Conservation (phyloP, 2,329 filamentous ascomycete species). For the Pseudomassariella vexata region DNA sequence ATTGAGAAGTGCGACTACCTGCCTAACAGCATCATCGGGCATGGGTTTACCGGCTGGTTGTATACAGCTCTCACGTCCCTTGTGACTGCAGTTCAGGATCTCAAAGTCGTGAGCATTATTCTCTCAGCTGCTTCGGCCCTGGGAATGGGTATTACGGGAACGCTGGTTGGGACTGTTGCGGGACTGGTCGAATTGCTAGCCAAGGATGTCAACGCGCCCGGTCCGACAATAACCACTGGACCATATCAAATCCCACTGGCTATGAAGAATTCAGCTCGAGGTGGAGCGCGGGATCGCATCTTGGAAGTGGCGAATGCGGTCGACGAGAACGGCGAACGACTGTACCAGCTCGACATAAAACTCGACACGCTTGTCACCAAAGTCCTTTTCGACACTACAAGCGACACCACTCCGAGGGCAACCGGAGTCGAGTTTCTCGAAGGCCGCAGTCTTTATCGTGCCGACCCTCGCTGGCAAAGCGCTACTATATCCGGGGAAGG, state of each 20-base stretch:
- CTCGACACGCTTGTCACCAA: conserved; percentile 20
- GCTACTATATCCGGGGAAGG: conserved; percentile 1
- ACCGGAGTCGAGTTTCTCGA: conserved; percentile 14
- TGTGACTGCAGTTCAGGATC: conserved; percentile 37
- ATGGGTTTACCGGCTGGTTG: conserved; percentile 52
- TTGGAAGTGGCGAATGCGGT: conserved; percentile 40
- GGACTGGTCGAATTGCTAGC: conserved; percentile 2
- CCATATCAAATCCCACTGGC: conserved; percentile 44
- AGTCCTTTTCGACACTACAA: too few relatives aligned
- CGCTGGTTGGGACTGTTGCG: conserved; percentile 12
- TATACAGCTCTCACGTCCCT: conserved; percentile 39
- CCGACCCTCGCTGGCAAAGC: conserved; percentile 8
- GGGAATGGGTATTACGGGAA: conserved; percentile 14
- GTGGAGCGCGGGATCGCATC: conserved; percentile 45
- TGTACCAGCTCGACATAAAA: conserved; percentile 30
- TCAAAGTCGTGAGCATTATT: conserved; percentile 39
- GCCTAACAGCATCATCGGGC: conserved; percentile 32
- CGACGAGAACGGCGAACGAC: conserved; percentile 35
- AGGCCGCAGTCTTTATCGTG: conserved; percentile 14
- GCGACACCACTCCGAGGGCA: conserved; percentile 9
- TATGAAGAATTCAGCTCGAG: conserved; percentile 35
- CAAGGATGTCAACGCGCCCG: conserved; percentile 9
- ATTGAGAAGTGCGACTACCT: conserved; percentile 13
- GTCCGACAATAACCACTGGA: neutral
- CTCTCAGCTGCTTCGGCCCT: conserved; percentile 38